phyloP scores from a whole-genome alignment of 2,329 filamentous ascomycete species.

The Talaromyces islandicus region DNA sequence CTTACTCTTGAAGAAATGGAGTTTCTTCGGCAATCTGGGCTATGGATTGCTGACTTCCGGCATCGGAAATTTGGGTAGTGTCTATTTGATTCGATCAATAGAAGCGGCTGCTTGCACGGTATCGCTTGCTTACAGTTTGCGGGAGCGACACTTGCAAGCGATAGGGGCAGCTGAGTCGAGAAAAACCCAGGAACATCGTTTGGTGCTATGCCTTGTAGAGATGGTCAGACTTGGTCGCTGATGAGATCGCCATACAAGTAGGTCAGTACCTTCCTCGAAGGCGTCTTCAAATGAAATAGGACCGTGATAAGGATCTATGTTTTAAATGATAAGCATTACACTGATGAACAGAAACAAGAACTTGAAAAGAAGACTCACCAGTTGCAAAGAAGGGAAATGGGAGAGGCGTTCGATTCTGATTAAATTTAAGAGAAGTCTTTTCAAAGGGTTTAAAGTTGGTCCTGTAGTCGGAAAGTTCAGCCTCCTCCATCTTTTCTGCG shows the following conservation, averaged over 20 bases:
- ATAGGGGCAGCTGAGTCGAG: not conserved
- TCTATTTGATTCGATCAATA: not conserved
- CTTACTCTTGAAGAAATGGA: not conserved
- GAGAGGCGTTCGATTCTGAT: not conserved
- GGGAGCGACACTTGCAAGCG: not conserved
- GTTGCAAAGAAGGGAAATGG: not conserved
- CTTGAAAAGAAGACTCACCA: no score
- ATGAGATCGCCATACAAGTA: not conserved
- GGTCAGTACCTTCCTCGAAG: not conserved
- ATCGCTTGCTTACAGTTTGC: not conserved
- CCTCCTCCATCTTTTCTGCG: not conserved
- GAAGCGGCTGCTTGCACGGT: not conserved
- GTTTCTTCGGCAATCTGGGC: not conserved
- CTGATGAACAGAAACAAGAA: not conserved
- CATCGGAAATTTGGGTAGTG: not conserved
- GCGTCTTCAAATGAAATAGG: not conserved
- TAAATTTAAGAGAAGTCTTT: not conserved
- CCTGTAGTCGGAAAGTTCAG: not conserved
- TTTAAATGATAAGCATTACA: not conserved
- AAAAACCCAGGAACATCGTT: not conserved
- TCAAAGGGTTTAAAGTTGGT: not conserved
- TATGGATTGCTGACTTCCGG: not conserved
- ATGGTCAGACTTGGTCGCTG: not conserved
- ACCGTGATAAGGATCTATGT: not conserved
- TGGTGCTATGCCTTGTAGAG: not conserved